Percentiles rank a stretch among this genome's conserved stretches.
phyloP scores from a whole-genome alignment of 1,284 basidiomycete species.

The Fomitopsis pinicola region DNA sequence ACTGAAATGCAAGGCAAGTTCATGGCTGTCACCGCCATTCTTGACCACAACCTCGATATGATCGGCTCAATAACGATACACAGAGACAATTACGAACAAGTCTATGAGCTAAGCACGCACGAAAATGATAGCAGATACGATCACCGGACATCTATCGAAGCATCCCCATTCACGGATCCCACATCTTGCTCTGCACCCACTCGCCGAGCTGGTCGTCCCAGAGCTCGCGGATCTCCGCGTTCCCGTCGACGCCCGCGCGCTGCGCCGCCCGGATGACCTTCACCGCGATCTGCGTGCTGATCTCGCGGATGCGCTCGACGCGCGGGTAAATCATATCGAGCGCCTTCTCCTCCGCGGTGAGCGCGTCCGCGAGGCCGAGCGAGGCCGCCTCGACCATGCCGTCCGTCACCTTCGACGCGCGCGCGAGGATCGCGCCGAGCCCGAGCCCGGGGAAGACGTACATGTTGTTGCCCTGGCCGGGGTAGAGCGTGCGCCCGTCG shows the following conservation, averaged over 20 bases:
- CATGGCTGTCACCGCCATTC: too few relatives aligned
- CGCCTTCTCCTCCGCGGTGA: slow-evolving; percentile 69
- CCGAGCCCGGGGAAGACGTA: slow-evolving; percentile 81
- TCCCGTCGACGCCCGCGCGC: slow-evolving; percentile 61
- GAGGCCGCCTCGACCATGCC: slow-evolving; percentile 80
- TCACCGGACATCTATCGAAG: too few relatives aligned
- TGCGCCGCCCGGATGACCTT: slow-evolving; percentile 79
- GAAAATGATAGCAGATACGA: too few relatives aligned
- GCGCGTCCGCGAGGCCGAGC: slow-evolving; percentile 73
- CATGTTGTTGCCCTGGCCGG: slow-evolving; percentile 94
- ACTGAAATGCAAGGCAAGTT: too few relatives aligned
- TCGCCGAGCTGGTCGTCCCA: slow-evolving; percentile 50
- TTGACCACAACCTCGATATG: too few relatives aligned
- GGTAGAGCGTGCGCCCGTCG: slow-evolving; percentile 61
- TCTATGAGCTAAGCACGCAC: too few relatives aligned
- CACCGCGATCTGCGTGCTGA: slow-evolving; percentile 70
- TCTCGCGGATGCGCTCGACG: slow-evolving; percentile 79
- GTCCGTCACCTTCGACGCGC: slow-evolving; percentile 66
- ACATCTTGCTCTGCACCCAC: slow-evolving; percentile 65
- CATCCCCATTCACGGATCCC: slow-evolving; percentile 44
- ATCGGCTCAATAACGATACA: too few relatives aligned
- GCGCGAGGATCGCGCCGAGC: slow-evolving; percentile 71
- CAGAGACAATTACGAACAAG: too few relatives aligned
- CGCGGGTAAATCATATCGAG: slow-evolving; percentile 71
- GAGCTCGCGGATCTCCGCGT: slow-evolving; percentile 49